These are phyloP conservation scores for Aphanocladium album DNA, from an alignment of 2,329 filamentous ascomycete genomes.

Conservation along the genomic window DNA sequence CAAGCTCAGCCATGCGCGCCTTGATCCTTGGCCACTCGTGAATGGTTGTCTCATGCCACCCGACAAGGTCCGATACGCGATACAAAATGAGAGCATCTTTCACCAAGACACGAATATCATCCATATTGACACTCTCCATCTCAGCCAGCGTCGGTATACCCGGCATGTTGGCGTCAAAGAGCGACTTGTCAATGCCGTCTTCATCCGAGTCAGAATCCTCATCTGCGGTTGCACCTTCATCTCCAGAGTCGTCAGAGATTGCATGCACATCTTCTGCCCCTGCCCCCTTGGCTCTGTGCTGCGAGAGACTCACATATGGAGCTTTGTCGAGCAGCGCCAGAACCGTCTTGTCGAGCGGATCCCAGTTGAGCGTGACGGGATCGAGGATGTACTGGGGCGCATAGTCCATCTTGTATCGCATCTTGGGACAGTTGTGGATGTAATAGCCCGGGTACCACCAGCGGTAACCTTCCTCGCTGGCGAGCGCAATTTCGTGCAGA, in stretches of 20 bases:
- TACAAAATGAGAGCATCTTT: slow-evolving; percentile 33
- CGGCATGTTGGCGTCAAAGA: slow-evolving; percentile 62
- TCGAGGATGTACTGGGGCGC: slow-evolving; percentile 69
- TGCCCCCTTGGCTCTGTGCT: slow-evolving; percentile 19
- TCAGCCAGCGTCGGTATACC: slow-evolving; percentile 55
- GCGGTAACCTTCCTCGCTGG: slow-evolving; percentile 61
- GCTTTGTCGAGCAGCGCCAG: slow-evolving; percentile 47
- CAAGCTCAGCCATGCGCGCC: slow-evolving; percentile 60
- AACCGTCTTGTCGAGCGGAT: slow-evolving; percentile 49
- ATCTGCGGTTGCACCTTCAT: background rate
- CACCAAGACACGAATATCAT: slow-evolving; percentile 52
- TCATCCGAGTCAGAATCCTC: slow-evolving; percentile 13
- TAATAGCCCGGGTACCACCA: slow-evolving; percentile 82
- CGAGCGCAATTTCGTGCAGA: slow-evolving; percentile 65
- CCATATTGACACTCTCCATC: slow-evolving; percentile 52
- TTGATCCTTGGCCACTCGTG: slow-evolving; percentile 49
- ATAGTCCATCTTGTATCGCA: slow-evolving; percentile 81
- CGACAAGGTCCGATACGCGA: slow-evolving; percentile 46
- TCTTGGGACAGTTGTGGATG: slow-evolving; percentile 75
- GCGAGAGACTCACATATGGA: slow-evolving; percentile 49
- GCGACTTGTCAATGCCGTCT: slow-evolving; percentile 23
- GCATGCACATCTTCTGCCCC: background rate
- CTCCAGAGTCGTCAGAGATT: background rate
- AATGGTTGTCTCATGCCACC: slow-evolving; percentile 53
- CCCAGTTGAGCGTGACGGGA: slow-evolving; percentile 59